Percentiles rank a stretch among this genome's conserved stretches.
phyloP scores from a whole-genome alignment of 768 basidiomycete genomes.

The Termitomyces bulborhizus region DNA sequence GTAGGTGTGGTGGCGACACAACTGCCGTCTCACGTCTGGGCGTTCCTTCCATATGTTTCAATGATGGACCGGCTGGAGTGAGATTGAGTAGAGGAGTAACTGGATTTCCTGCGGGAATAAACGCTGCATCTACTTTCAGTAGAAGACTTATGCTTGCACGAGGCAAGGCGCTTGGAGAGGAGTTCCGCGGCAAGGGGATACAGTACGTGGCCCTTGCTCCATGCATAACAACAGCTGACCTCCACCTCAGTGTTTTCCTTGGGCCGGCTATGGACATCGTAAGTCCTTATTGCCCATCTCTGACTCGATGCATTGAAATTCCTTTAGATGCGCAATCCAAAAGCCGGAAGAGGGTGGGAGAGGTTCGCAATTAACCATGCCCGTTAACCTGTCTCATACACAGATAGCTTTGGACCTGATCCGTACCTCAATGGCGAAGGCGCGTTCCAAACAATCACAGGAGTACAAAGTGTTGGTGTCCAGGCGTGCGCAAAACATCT shows the following conservation, averaged over 20 bases:
- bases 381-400: not conserved
- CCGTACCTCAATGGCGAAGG: constrained; percentile 61
- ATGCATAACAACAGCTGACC: not conserved
- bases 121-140: constrained; percentile 46
- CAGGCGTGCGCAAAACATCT: constrained; percentile 55
- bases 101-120: constrained; percentile 56
- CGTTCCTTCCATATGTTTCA: constrained; percentile 40
- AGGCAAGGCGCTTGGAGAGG: constrained; percentile 57
- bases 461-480: constrained; percentile 55
- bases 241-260: constrained; percentile 30
- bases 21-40: constrained; percentile 32
- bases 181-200: constrained; percentile 66
- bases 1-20: constrained; percentile 43
- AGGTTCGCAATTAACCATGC: constrained; percentile 18
- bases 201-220: constrained; percentile 22
- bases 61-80: constrained; percentile 44
- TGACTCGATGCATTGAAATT: not conserved
- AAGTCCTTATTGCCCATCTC: not conserved
- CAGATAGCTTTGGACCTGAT: constrained; percentile 45
- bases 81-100: constrained; percentile 38
- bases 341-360: constrained; percentile 45
- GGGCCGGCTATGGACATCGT: constrained; percentile 55
- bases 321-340: constrained; percentile 44
- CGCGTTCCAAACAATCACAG: constrained; percentile 51
- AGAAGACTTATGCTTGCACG: constrained; percentile 57